Conservation (phyloP, 495 filamentous ascomycete genomes). For the Penicillium macrosclerotiorum region DNA sequence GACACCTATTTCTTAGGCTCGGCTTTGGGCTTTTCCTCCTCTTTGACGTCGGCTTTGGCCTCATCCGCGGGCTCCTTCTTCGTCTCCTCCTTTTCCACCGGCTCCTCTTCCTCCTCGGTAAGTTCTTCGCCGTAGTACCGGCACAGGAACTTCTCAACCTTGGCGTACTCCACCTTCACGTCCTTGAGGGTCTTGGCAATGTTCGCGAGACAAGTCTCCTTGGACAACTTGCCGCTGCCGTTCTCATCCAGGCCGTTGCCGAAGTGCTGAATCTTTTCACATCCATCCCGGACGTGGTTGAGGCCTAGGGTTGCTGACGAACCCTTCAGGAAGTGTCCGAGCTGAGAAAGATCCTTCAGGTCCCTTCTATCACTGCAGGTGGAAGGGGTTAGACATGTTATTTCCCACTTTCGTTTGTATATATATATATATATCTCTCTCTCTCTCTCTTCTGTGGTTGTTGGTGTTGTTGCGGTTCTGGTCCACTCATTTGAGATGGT, state of each 20-base stretch:
- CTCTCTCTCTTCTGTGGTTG: too few relatives aligned
- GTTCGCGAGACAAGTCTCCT: conserved; percentile 60
- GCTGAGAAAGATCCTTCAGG: conserved; percentile 68
- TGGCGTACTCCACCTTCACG: conserved; percentile 74
- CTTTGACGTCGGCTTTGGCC: not conserved
- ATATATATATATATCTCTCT: too few relatives aligned
- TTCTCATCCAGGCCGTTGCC: conserved; percentile 76
- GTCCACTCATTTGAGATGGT: too few relatives aligned
- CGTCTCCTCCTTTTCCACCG: conserved; percentile 16
- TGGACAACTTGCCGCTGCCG: conserved; percentile 63
- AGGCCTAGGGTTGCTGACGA: conserved; percentile 96
- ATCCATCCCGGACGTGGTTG: conserved; percentile 86
- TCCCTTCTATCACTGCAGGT: conserved; percentile 62
- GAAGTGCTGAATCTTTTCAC: conserved; percentile 94
- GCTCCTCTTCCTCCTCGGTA: conserved; percentile 12
- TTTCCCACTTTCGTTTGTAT: conserved; percentile 7
- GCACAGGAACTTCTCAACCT: conserved; percentile 68
- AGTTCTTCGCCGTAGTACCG: conserved; percentile 62
- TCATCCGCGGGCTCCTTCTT: conserved; percentile 10
- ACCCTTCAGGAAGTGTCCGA: conserved; percentile 96
- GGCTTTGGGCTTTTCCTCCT: conserved; percentile 11
- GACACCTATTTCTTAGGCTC: conserved; percentile 19
- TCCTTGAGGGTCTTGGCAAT: conserved; percentile 67
- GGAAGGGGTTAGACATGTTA: conserved; percentile 4
- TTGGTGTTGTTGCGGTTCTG: too few relatives aligned